Evolutionary conservation across 345 rosid species (phyloP).

Genomic region (Punica granatum): DNA sequence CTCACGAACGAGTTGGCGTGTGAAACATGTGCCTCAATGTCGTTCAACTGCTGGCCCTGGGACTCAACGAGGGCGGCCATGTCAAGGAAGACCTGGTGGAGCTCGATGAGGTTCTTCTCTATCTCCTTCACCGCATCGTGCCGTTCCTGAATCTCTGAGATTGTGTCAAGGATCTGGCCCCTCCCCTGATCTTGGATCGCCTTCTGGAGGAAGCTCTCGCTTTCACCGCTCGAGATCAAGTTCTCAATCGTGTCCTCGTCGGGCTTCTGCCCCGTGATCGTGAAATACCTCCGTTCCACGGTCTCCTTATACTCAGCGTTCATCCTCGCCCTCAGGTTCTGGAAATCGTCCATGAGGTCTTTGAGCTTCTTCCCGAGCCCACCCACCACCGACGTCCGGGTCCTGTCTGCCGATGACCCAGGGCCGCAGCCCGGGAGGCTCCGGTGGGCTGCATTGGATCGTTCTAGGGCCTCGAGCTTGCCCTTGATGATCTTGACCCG

Average conservation of each 20-base stretch:
- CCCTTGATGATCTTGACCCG: slow-evolving; percentile 55
- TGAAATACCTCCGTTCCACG: slow-evolving; percentile 71
- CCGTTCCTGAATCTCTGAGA: slow-evolving; percentile 79
- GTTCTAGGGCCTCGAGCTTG: slow-evolving; percentile 66
- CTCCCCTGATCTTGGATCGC: slow-evolving; percentile 93
- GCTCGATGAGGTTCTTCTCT: slow-evolving; percentile 72
- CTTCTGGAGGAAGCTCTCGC: slow-evolving; percentile 76
- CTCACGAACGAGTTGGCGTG: slow-evolving; percentile 70
- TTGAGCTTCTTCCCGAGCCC: slow-evolving; percentile 75
- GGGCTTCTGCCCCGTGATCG: slow-evolving; percentile 64
- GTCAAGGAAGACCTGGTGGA: slow-evolving; percentile 77
- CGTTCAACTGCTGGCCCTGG: slow-evolving; percentile 81
- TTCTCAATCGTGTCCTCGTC: slow-evolving; percentile 76
- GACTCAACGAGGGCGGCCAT: slow-evolving; percentile 83
- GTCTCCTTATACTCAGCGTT: slow-evolving; percentile 65
- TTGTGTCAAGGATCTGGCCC: slow-evolving; percentile 74
- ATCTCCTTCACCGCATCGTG: slow-evolving; percentile 86
- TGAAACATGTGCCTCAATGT: slow-evolving; percentile 71
- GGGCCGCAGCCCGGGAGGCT: slow-evolving; percentile 62
- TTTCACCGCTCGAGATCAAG: slow-evolving; percentile 69
- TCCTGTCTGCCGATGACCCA: slow-evolving; percentile 67
- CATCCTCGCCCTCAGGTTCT: slow-evolving; percentile 46
- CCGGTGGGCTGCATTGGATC: slow-evolving; percentile 56
- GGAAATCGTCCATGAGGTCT: slow-evolving; percentile 69
- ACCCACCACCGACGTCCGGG: slow-evolving; percentile 66